phyloP scores from a whole-genome alignment of 441 rosid species.

The Erodium texanum region DNA sequence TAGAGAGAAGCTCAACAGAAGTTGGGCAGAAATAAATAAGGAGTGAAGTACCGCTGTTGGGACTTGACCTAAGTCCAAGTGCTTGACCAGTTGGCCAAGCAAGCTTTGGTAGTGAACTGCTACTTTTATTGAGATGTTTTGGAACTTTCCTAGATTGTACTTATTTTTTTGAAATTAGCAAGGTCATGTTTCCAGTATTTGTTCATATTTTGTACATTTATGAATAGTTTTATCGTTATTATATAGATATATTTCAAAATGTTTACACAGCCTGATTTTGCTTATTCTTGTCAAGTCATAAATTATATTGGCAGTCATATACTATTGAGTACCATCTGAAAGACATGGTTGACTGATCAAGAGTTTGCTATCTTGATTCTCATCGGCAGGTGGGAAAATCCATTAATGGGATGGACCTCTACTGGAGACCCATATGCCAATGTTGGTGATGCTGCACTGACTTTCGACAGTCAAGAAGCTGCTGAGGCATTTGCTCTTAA shows the following conservation, averaged over 20 bases:
- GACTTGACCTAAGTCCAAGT: no score
- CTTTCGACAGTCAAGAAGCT: conserved; percentile 65
- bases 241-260: background rate
- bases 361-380: conserved; percentile 7
- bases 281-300: background rate
- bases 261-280: background rate
- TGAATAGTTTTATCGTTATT: background rate
- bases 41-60: no score
- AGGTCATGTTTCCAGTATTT: background rate
- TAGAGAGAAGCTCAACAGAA: no score
- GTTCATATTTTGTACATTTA: background rate
- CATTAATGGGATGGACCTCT: conserved; percentile 96
- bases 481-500: conserved; percentile 73
- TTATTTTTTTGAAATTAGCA: background rate
- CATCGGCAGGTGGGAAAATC: conserved; percentile 75
- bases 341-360: background rate
- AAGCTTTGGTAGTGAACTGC: conserved; percentile 27
- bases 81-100: no score
- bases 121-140: background rate
- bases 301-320: background rate
- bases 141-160: background rate
- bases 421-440: conserved; percentile 92
- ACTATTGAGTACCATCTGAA: background rate
- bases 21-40: no score
- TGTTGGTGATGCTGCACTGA: conserved; percentile 72